phyloP scores from a whole-genome alignment of 2,329 filamentous ascomycete species.

The Akanthomyces dipterigenus region DNA sequence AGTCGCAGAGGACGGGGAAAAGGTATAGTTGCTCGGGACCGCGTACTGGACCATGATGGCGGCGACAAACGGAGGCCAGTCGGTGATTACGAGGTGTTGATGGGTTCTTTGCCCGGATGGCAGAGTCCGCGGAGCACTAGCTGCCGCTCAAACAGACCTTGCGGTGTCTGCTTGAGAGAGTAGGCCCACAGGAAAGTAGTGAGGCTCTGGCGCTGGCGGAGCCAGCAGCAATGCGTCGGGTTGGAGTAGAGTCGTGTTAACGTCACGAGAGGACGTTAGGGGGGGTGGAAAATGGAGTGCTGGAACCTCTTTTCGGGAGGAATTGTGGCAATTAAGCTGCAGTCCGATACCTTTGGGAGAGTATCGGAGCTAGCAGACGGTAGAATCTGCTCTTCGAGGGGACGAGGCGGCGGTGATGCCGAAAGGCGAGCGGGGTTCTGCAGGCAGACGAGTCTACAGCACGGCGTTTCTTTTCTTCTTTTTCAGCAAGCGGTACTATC shows the following conservation, averaged over 20 bases:
- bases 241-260: conserved; percentile 34
- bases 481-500: conserved; percentile 46
- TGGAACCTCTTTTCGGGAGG: conserved; percentile 75
- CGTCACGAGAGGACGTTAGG: conserved; percentile 77
- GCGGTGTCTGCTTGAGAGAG: conserved; percentile 91
- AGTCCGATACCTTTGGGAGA: conserved; percentile 75
- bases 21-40: conserved; percentile 73
- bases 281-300: conserved; percentile 77
- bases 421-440: neutral
- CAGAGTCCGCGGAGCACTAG: conserved; percentile 83
- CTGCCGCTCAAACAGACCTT: conserved; percentile 96
- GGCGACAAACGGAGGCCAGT: conserved; percentile 15
- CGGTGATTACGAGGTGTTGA: conserved; percentile 19
- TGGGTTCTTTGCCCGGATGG: conserved; percentile 28
- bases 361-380: conserved; percentile 77
- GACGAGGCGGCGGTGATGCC: neutral
- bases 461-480: conserved; percentile 8
- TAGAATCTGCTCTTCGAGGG: conserved; percentile 15
- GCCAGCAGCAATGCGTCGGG: conserved; percentile 65
- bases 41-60: conserved; percentile 69
- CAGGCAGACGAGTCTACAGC: neutral
- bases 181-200: conserved; percentile 79
- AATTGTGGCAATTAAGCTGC: conserved; percentile 71
- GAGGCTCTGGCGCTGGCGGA: conserved; percentile 67
- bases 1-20: conserved; percentile 75